These are phyloP conservation scores for Eucalyptus regnans DNA, from an alignment of 345 rosid species.

Conservation along the genomic window DNA sequence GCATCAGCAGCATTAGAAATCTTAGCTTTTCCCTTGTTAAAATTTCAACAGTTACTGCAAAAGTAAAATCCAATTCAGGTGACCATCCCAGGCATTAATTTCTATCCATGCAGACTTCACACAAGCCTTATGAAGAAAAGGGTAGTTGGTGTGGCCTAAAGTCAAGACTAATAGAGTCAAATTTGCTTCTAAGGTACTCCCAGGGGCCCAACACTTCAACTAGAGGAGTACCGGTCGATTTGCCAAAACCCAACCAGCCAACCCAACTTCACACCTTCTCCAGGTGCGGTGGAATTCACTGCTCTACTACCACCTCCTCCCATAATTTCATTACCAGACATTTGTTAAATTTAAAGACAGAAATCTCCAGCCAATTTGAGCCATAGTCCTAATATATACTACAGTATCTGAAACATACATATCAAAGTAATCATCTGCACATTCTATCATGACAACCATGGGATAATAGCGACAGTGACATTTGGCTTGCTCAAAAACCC, in stretches of 20 bases:
- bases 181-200: neutral
- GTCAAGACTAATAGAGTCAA: neutral
- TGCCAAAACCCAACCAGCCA: neutral
- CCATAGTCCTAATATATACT: neutral
- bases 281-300: neutral
- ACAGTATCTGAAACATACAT: neutral
- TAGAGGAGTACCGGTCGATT: neutral
- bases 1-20: neutral
- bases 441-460: neutral
- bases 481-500: neutral
- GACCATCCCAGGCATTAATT: neutral
- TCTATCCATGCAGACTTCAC: neutral
- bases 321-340: neutral
- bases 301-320: neutral
- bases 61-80: neutral
- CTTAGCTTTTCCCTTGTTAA: neutral
- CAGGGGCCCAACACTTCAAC: neutral
- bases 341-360: neutral
- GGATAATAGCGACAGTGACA: neutral
- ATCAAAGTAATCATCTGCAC: neutral
- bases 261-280: neutral
- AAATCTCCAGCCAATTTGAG: neutral
- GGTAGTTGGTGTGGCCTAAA: neutral
- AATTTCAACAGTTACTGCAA: neutral
- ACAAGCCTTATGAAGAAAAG: neutral